Conservation (phyloP, 1,139 yeast species). For the Saccharomycopsis hybrid region DNA sequence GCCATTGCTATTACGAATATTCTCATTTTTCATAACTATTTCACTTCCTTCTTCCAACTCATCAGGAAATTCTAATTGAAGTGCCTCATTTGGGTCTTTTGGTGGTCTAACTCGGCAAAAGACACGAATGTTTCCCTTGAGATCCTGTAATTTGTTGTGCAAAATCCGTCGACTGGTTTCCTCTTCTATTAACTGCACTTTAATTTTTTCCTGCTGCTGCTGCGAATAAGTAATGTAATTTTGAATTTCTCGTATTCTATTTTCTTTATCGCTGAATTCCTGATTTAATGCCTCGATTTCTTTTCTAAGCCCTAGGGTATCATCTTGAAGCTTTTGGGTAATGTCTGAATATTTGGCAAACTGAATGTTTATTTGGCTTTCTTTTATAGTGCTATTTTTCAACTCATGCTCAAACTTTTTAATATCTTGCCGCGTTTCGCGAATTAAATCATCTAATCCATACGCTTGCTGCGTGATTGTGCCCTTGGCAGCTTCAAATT, state of each 20-base stretch:
- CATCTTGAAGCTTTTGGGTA: constrained; percentile 23
- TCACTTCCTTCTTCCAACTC: constrained; percentile 51
- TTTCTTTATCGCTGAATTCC: constrained; percentile 26
- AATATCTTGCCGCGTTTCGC: constrained; percentile 20
- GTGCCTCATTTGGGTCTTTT: constrained; percentile 28
- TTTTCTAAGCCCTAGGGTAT: constrained; percentile 24
- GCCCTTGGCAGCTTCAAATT: constrained; percentile 22
- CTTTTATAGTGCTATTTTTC: constrained; percentile 21
- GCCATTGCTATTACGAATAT: background rate
- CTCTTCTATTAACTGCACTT: constrained; percentile 36
- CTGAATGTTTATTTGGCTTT: constrained; percentile 19
- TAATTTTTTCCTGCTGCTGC: constrained; percentile 27
- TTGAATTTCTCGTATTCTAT: constrained; percentile 24
- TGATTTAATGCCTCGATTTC: constrained; percentile 24
- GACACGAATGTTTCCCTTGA: constrained; percentile 89
- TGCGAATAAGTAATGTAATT: constrained; percentile 27
- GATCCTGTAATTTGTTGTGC: constrained; percentile 74
- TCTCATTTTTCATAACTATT: constrained; percentile 29
- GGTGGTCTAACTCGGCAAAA: constrained; percentile 80
- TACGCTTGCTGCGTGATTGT: constrained; percentile 22
- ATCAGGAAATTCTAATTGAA: constrained; percentile 42
- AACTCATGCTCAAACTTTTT: constrained; percentile 22
- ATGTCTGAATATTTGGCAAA: constrained; percentile 22
- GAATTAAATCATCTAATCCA: constrained; percentile 20
- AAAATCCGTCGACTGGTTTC: constrained; percentile 54